Percentiles rank a stretch among this genome's conserved stretches.
These are phyloP conservation scores for Erythrophleum fordii DNA, from an alignment of 306 rosid species.

Conservation along the genomic window DNA sequence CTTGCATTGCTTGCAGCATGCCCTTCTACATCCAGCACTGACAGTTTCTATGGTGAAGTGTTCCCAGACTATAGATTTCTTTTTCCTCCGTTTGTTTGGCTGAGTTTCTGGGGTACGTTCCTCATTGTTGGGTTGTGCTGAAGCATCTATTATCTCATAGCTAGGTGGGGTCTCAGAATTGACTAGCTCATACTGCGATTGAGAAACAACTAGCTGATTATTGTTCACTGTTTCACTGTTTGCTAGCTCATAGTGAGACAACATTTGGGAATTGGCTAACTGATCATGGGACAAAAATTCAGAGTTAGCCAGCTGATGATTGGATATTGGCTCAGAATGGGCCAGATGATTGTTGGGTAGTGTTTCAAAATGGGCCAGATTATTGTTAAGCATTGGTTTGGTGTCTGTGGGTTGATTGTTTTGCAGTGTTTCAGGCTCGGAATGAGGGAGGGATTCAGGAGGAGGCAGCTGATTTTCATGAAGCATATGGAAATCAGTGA, in stretches of 20 bases:
- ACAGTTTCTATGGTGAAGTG: constrained; percentile 92
- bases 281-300: constrained; percentile 35
- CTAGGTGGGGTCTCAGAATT: neutral
- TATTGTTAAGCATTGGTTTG: constrained; percentile 41
- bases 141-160: constrained; percentile 39
- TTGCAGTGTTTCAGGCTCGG: constrained; percentile 36
- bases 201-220: constrained; percentile 43
- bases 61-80: constrained; percentile 96
- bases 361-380: constrained; percentile 41
- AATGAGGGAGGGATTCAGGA: constrained; percentile 20
- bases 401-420: constrained; percentile 40
- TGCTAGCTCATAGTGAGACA: constrained; percentile 48
- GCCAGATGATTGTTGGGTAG: constrained; percentile 40
- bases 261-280: constrained; percentile 35
- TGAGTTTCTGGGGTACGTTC: constrained; percentile 62
- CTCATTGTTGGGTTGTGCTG: constrained; percentile 54
- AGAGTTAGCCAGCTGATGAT: constrained; percentile 40
- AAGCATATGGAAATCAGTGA: constrained; percentile 35
- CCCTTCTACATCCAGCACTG: constrained; percentile 91
- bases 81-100: constrained; percentile 92
- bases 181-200: constrained; percentile 42
- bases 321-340: constrained; percentile 41
- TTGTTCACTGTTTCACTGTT: constrained; percentile 40
- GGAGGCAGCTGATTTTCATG: constrained; percentile 49
- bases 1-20: constrained; percentile 89